Base-by-base conservation (phyloP, 2,329 filamentous ascomycete species). In the Colletotrichum neosansevieriae region DNA sequence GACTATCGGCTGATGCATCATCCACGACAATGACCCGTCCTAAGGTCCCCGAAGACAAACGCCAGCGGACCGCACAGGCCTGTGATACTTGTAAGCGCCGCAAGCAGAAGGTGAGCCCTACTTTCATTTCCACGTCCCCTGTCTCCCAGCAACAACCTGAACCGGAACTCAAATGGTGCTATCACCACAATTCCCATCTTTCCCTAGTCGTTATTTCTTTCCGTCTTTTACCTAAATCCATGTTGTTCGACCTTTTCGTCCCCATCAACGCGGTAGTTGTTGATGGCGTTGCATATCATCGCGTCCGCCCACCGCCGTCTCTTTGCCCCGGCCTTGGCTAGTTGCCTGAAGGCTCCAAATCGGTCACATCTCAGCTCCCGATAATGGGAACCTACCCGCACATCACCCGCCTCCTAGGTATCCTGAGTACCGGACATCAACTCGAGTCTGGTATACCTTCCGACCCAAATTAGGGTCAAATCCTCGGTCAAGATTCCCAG, bases 71-170 rank as follows among this genome's bases (percentile, higher is more conserved):
- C 58, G 86, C 86, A 29, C 85, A 88, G 72, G 89, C 89, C 45
- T 91, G 89, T 76, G 86, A 89, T 71, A 86, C 82, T 70, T 91
- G 89, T 80, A 91, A 89, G 78, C 83, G 84, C 68, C 84, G 89
- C 70, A 91, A 91, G 76, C 89, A 91, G 79, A 91, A 91, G 83
- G 89, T 89, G 75, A 82, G 85, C 74, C 34, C 21, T 42, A 32
- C n/a, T 47, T 49, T 54, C 42, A 58, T 34, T 40, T 29, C 44
- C 47, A 34, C 44, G 24, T 54, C 51, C 51, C 21, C 50, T 44
- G 32, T 50, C 17, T 42, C 42, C 38, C 40, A 19, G 24, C 53
- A 57, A 24, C 50, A 57, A 42, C 50, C 19, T 57, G 13, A 44
- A 21, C 57, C 57, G 44, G 45, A 59, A 50, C 34, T 44, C 44